Percentiles rank a stretch among this genome's conserved stretches.
Conservation (phyloP, 768 basidiomycete genomes). For the Hortiboletus flavorubellus region DNA sequence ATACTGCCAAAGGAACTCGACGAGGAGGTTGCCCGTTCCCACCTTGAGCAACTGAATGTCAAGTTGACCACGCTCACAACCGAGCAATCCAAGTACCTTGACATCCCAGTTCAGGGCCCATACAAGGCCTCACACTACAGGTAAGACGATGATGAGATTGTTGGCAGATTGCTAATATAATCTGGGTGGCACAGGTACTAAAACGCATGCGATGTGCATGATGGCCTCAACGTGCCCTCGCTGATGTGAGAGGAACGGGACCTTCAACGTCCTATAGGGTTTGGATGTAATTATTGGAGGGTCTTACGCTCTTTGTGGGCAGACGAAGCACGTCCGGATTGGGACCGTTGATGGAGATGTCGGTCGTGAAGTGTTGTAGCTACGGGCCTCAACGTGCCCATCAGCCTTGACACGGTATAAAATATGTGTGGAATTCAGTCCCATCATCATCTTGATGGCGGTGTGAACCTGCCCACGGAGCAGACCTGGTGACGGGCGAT, state of each 20-base stretch:
- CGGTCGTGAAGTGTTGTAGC: constrained; percentile 13
- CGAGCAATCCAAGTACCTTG: constrained; percentile 86
- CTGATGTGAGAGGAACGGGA: constrained; percentile 53
- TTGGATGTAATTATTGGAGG: constrained; percentile 50
- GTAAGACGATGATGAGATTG: constrained; percentile 24
- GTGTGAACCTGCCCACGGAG: neutral
- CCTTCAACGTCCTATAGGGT: constrained; percentile 61
- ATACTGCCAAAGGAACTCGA: constrained; percentile 98
- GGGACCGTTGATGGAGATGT: constrained; percentile 7
- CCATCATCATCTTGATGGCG: neutral
- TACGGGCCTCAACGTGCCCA: constrained; percentile 39
- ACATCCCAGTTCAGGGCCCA: constrained; percentile 79
- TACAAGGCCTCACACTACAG: constrained; percentile 75
- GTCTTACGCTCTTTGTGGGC: constrained; percentile 44
- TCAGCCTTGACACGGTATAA: neutral
- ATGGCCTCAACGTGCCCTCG: constrained; percentile 82
- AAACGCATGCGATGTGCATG: constrained; percentile 25
- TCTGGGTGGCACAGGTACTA: constrained; percentile 26
- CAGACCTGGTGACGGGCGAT: neutral
- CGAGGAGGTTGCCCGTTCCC: constrained; percentile 98
- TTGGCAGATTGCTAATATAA: constrained; percentile 3
- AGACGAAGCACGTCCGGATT: constrained; percentile 16
- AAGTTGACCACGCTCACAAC: constrained; percentile 77
- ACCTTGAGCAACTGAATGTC: constrained; percentile 88
- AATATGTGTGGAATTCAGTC: neutral